Percentiles rank a stretch among this genome's conserved stretches.
Evolutionary conservation across 108 stramenopile genomes (phyloP).

Genomic region (Craspedostauros australis): DNA sequence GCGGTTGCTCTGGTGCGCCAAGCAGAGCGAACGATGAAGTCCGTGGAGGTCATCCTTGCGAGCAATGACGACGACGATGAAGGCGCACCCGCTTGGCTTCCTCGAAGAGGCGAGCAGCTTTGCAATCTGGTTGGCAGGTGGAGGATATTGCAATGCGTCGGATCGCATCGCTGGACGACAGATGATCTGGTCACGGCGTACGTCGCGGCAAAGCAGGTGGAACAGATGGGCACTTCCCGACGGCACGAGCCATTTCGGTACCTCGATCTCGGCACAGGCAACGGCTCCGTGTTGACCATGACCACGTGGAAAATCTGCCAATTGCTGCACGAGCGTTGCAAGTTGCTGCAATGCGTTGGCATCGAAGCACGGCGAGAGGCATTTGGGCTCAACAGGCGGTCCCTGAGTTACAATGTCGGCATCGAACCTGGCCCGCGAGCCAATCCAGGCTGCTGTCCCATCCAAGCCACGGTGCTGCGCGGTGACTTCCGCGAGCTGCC

Average conservation of each 20-base stretch:
- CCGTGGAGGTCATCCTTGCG: too few species aligned
- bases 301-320: constrained; percentile 46
- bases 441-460: too few species aligned
- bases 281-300: constrained; percentile 58
- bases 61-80: too few species aligned
- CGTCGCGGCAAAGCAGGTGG: constrained; percentile 23
- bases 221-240: not conserved
- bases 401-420: constrained; percentile 50
- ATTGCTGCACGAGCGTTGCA: too few species aligned
- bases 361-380: constrained; percentile 58
- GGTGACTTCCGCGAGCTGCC: too few species aligned
- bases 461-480: too few species aligned
- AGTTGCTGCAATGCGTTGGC: constrained; percentile 16
- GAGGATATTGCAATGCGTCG: constrained; percentile 61
- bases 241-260: constrained; percentile 16
- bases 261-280: constrained; percentile 54
- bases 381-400: constrained; percentile 44
- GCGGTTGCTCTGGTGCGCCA: too few species aligned
- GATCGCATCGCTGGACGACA: constrained; percentile 67
- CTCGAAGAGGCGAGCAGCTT: constrained; percentile 48
- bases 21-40: too few species aligned
- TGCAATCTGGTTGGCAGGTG: constrained; percentile 62
- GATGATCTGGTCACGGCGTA: constrained; percentile 70
- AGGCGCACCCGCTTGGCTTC: constrained; percentile 43
- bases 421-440: too few species aligned